phyloP scores from a whole-genome alignment of 768 basidiomycete species.

The Tylopilus vinaceipallidus region DNA sequence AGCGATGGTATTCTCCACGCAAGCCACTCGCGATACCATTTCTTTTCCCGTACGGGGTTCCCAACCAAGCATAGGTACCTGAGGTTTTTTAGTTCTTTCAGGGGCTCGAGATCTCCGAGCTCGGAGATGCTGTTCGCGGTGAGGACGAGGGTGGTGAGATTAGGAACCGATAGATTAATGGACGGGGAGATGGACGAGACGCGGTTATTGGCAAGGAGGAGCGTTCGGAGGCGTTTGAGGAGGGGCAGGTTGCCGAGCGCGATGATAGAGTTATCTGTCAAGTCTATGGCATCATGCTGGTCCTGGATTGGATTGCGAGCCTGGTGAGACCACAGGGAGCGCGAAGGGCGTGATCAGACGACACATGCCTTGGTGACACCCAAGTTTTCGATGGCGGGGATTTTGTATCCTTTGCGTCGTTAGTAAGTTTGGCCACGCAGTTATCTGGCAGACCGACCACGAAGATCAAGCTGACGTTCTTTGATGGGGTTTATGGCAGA shows the following conservation, averaged over 20 bases:
- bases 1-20: slow-evolving; percentile 83
- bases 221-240: slow-evolving; percentile 78
- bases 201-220: slow-evolving; percentile 89
- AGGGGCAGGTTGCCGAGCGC: slow-evolving; percentile 83
- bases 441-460: slow-evolving; percentile 53
- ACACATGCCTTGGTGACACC: slow-evolving; percentile 80
- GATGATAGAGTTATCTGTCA: slow-evolving; percentile 87
- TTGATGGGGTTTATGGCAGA: slow-evolving; percentile 81
- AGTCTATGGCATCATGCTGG: slow-evolving; percentile 91
- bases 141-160: slow-evolving; percentile 78
- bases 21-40: slow-evolving; percentile 97
- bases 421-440: slow-evolving; percentile 9
- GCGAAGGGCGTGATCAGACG: slow-evolving; percentile 17
- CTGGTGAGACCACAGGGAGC: slow-evolving; percentile 14
- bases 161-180: slow-evolving; percentile 79
- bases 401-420: slow-evolving; percentile 73
- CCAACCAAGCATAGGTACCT: slow-evolving; percentile 76
- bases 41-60: slow-evolving; percentile 85
- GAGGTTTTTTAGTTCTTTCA: slow-evolving; percentile 72
- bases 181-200: slow-evolving; percentile 80
- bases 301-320: slow-evolving; percentile 48
- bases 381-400: slow-evolving; percentile 94
- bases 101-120: slow-evolving; percentile 81
- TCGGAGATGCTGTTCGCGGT: slow-evolving; percentile 80
- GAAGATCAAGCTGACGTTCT: slow-evolving; percentile 88